Base-by-base conservation (phyloP, 2,329 filamentous ascomycete genomes). In the Pseudocercospora vitis region DNA sequence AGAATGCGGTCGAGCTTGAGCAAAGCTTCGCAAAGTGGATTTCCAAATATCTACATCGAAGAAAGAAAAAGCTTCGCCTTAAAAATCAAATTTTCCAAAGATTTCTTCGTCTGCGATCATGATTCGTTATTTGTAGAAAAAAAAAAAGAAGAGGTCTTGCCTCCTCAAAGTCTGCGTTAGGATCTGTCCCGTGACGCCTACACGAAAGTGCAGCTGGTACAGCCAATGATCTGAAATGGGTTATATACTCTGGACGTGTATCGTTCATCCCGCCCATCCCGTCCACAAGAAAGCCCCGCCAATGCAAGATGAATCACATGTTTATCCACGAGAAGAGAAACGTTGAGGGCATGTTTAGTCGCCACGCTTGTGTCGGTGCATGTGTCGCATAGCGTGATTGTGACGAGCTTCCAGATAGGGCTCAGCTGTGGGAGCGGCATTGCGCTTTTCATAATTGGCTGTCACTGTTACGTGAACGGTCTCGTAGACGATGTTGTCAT, bases 401-500 rank as follows among this genome's bases (percentile, higher is more conserved):
- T 56, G 51, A 24, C 53, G 52, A 19, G 52, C 52, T 39, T 57
- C 40, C 28, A 47, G 24, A 11, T 39, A 35, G 9, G 47, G 48
- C 7, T 32, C 55, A 14, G 56, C 51, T 4, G 51, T 48, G 2
- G 57, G 53, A 4, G 42, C 29, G 19, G 53, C 50, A 5, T 57
- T 50, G 6, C 57, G 55, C 49, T 55, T 55, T n/a, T 55, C 21
- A 47, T 33, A 21, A 8, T 39, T 24, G 35, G 54, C 55, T 11
- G 52, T 53, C 37, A 57, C 55, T 7, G 57, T 60, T 26, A 56
- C 50, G 29, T 50, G 42, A 3, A 48, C 16, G 7, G 57, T 60
- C 44, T 52, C 55, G 28, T 50, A 57, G n/a, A 52, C 51, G 16
- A 53, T 23, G 31, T 55, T 48, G 23, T 52, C 23, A 9, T 7